Base-by-base conservation (phyloP, 75 land plant genomes). In the Azolla pinnata region DNA sequence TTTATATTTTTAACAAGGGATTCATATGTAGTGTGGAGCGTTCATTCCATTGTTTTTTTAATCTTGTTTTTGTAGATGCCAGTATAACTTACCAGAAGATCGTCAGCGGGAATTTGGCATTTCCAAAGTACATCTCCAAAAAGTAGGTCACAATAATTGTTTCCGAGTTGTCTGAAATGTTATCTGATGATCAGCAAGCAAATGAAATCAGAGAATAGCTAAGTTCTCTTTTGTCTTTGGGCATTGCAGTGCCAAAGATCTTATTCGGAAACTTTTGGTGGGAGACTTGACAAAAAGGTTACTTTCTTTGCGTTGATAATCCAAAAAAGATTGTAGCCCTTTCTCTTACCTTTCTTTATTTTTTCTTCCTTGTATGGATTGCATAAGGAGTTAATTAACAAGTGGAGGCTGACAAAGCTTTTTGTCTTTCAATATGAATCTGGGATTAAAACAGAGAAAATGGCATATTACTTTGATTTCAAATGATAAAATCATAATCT, bases 271-370 rank as follows among this genome's bases (percentile, higher is more conserved):
- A 53, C 77, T 74, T 24, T 40, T 74, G 54, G 63, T 56, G 31
- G 74, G 74, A 24, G 77, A 74, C 44, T 57, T 74, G 20, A 62
- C 74, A 27, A 69, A 74, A 45, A 26, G 77, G 77, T 74, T 21
- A 28, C 14, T 54, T 16, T 26, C n/a, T 0, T 18, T 59, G 31
- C 33, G 17, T 2, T 21, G 35, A 57, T 2, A 0, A 2, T 7
- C 42, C 14, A 38, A 38, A 7, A 38, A 38, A 14, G 10, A 38
- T 46, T 18, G 42, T 38, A 46, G 2, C n/a, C 21, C 49, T 18
- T 46, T 46, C 21, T 46, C 2, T 18, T 38, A 8, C 49, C 2
- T 2, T 14, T 14, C 2, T 46, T 4, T 23, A 4, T 23, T 18
- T 18, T 46, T 46, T 23, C 49, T 46, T n/a, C n/a, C n/a, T 4